Percentiles rank a stretch among this genome's conserved stretches.
Conservation (phyloP, 2,329 filamentous ascomycete genomes). For the Hypocreales sp. region DNA sequence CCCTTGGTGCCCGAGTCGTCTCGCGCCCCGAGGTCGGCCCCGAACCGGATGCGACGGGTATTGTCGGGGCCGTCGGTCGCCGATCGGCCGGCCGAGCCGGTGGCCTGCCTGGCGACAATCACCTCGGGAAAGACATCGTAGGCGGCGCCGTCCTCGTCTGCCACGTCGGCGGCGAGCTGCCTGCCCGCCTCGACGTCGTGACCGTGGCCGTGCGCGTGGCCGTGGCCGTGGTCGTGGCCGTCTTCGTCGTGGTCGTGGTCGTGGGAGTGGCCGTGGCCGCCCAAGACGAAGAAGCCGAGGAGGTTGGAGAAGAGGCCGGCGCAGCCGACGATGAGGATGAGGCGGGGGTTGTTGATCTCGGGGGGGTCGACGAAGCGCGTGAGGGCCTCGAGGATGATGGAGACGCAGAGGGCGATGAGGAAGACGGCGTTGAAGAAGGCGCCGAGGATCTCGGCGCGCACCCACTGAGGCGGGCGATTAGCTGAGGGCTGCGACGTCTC, state of each 20-base stretch:
- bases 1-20: conserved; percentile 12
- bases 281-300: conserved; percentile 76
- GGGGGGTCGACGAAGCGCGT: conserved; percentile 86
- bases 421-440: conserved; percentile 97
- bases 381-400: conserved; percentile 89
- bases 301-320: conserved; percentile 80
- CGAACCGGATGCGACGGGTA: conserved; percentile 24
- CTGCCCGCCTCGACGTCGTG: conserved; percentile 37
- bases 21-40: conserved; percentile 11
- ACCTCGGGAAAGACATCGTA: conserved; percentile 49
- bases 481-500: conserved; percentile 3
- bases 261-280: conserved; percentile 81
- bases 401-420: conserved; percentile 86
- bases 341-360: conserved; percentile 65
- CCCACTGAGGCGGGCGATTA: conserved; percentile 46
- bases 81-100: conserved; percentile 9
- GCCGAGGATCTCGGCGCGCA: conserved; percentile 91
- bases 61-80: conserved; percentile 16
- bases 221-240: conserved; percentile 23
- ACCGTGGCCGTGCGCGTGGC: conserved; percentile 17
- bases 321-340: conserved; percentile 82
- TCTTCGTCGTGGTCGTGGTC: conserved; percentile 38
- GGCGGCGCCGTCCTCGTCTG: conserved; percentile 42
- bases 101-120: conserved; percentile 36
- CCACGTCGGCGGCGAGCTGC: conserved; percentile 22